phyloP scores from a whole-genome alignment of 371 early-diverging fungal genomes.

The Enterocytospora artemiae region DNA sequence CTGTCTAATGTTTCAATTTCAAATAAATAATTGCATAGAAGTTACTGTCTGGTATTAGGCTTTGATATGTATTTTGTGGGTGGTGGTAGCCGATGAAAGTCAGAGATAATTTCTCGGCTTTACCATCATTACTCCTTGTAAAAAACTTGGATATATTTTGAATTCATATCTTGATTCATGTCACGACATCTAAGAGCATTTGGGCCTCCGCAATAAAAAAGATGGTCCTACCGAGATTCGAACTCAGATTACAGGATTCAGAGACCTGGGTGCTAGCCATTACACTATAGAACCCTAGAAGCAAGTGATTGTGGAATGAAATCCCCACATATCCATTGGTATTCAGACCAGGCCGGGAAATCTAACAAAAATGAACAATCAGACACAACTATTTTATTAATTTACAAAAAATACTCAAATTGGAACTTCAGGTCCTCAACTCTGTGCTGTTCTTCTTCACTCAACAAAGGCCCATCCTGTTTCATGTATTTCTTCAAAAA shows the following conservation, averaged over 20 bases:
- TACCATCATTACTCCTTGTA: not conserved
- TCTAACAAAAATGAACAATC: not conserved
- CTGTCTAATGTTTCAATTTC: not conserved
- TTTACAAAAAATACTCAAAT: constrained; percentile 14
- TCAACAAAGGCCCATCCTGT: constrained; percentile 1
- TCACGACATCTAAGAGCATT: not conserved
- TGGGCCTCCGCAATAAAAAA: no score
- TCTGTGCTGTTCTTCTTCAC: not conserved
- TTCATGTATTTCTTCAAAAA: constrained; percentile 3
- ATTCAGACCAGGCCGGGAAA: not conserved
- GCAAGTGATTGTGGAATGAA: no score
- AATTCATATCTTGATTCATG: not conserved
- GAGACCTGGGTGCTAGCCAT: constrained; percentile 63
- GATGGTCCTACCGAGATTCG: constrained; percentile 64
- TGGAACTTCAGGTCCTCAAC: not conserved
- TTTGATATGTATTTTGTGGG: no score
- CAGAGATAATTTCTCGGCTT: no score
- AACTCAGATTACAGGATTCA: constrained; percentile 65
- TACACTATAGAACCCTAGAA: constrained; percentile 61
- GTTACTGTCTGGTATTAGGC: no score
- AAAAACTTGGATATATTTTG: not conserved
- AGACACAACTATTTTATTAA: no score
- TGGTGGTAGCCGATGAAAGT: no score
- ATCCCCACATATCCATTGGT: no score
- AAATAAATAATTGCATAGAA: not conserved